Evolutionary conservation across 768 basidiomycete genomes (phyloP).

Genomic region (Lanmaoa pseudosensibilis): DNA sequence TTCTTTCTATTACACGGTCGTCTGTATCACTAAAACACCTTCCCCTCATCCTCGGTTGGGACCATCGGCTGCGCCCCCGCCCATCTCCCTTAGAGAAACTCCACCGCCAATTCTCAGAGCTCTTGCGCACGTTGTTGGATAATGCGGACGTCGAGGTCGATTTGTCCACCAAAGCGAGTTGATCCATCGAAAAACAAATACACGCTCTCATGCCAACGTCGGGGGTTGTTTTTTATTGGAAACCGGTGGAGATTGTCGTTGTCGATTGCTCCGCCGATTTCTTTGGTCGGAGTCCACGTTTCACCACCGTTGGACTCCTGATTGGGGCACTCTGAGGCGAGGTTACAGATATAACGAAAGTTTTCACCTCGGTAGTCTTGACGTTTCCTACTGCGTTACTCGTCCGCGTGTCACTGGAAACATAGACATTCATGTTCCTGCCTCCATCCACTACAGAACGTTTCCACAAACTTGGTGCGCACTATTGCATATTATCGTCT

Average conservation of each 20-base stretch:
- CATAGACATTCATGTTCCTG: not conserved
- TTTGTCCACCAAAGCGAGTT: slow-evolving; percentile 3
- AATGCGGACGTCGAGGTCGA: slow-evolving; percentile 46
- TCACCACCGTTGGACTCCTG: not conserved
- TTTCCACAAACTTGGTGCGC: not conserved
- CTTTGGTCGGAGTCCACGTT: not conserved
- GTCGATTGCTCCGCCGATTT: not conserved
- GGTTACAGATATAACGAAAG: not conserved
- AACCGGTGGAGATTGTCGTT: not conserved
- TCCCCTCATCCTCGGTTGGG: not conserved
- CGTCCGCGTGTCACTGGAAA: not conserved
- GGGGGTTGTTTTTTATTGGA: not conserved
- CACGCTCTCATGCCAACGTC: not conserved
- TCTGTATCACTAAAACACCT: not conserved
- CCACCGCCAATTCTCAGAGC: slow-evolving; percentile 58
- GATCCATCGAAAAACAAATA: not conserved
- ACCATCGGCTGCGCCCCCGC: not conserved
- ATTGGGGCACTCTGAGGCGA: not conserved
- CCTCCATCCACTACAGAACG: too few relatives aligned
- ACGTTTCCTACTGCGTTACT: not conserved
- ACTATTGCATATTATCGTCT: not conserved
- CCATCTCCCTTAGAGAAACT: slow-evolving; percentile 50
- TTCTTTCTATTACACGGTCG: too few relatives aligned
- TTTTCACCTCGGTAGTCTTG: not conserved
- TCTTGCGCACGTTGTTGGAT: slow-evolving; percentile 55